Conservation (phyloP, 2,329 filamentous ascomycete species). For the Fusarium subtropicale region DNA sequence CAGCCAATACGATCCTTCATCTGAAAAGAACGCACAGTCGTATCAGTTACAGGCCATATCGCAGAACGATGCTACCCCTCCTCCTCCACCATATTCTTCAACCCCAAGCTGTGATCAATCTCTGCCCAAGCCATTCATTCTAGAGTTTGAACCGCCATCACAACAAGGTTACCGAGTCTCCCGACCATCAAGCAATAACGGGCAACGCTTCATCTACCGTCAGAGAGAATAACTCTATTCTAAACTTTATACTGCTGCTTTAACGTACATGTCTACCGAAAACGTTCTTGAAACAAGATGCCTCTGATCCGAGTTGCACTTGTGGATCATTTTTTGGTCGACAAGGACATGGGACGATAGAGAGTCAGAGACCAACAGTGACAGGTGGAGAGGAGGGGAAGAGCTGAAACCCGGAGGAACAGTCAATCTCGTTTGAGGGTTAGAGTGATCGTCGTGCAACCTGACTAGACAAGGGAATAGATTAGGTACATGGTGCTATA, state of each 20-base stretch:
- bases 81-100: conserved; percentile 13
- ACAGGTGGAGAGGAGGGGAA: conserved; percentile 3
- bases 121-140: conserved; percentile 6
- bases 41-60: conserved; percentile 7
- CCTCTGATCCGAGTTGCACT: background rate
- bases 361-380: background rate
- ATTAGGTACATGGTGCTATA: conserved; percentile 4
- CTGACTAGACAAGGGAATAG: background rate
- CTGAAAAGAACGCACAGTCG: conserved; percentile 6
- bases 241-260: background rate
- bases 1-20: background rate
- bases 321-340: background rate
- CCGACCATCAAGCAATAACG: background rate
- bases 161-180: conserved; percentile 6
- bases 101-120: background rate
- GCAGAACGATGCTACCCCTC: background rate
- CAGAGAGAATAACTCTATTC: background rate
- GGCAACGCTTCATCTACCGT: conserved; percentile 15
- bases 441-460: conserved; percentile 18
- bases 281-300: background rate
- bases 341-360: background rate
- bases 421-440: conserved; percentile 17
- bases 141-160: conserved; percentile 25
- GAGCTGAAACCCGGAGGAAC: conserved; percentile 25
- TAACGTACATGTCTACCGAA: background rate